A percentile compares a stretch with the other conserved stretches of the same genome.
These are phyloP conservation scores for Diaporthe citri DNA, from an alignment of 2,329 filamentous ascomycete genomes.

Conservation along the genomic window DNA sequence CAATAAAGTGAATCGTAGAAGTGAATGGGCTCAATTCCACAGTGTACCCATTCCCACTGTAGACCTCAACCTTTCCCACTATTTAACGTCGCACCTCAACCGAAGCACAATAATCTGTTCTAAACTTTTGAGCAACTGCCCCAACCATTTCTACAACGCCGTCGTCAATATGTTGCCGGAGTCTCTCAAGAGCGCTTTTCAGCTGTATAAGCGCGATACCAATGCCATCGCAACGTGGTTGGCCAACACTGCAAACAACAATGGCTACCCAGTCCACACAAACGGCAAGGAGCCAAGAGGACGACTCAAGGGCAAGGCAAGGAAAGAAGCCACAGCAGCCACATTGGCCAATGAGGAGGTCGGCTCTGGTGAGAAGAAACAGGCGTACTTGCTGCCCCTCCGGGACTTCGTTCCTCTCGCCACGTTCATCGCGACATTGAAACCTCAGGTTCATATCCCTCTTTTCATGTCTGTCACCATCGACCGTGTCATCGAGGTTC, in stretches of 20 bases:
- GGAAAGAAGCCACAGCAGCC: background rate
- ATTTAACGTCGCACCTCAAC: background rate
- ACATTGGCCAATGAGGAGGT: background rate
- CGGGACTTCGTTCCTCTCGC: conserved; percentile 6
- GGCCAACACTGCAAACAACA: background rate
- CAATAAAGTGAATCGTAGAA: background rate
- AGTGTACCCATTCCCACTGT: background rate
- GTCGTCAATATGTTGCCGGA: background rate
- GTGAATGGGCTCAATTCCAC: background rate
- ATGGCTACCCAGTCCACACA: background rate
- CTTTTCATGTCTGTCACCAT: background rate
- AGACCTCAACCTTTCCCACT: background rate
- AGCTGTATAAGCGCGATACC: conserved; percentile 16
- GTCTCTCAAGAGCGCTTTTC: background rate
- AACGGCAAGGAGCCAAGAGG: background rate
- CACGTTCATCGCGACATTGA: background rate
- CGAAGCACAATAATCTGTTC: background rate
- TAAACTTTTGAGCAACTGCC: background rate
- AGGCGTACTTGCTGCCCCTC: background rate
- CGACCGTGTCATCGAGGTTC: conserved; percentile 9
- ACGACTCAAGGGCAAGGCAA: background rate
- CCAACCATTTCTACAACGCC: background rate
- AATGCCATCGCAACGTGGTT: conserved; percentile 17
- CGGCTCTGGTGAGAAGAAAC: background rate
- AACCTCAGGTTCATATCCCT: background rate